phyloP scores from a whole-genome alignment of 176 grass and related monocot genomes.

The Raddia guianensis region DNA sequence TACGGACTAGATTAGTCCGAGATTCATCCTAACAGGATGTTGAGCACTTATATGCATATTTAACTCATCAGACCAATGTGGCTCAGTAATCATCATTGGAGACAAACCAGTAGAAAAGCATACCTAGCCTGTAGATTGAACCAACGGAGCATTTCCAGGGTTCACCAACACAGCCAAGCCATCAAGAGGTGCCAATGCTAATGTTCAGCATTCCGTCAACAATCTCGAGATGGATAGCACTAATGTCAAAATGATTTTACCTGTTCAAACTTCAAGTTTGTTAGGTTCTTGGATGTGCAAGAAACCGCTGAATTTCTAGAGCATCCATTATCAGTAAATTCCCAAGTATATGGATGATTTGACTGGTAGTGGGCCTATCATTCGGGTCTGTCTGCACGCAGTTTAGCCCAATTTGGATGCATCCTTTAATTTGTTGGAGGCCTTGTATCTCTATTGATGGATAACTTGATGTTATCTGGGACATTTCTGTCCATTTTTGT shows the following conservation, averaged over 20 bases:
- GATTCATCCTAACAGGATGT: too few relatives aligned
- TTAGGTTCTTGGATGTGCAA: background rate
- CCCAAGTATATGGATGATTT: background rate
- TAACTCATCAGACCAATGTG: too few relatives aligned
- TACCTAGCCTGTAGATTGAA: background rate
- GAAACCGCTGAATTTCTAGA: background rate
- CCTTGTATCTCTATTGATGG: background rate
- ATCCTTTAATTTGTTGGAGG: background rate
- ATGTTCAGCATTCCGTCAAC: background rate
- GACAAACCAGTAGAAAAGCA: background rate
- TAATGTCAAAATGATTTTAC: background rate
- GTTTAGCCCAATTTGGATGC: background rate
- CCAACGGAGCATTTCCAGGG: background rate
- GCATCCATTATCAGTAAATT: background rate
- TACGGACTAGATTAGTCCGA: too few relatives aligned
- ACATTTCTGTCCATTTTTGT: background rate
- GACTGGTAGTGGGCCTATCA: background rate
- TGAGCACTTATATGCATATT: too few relatives aligned
- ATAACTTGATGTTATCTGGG: background rate
- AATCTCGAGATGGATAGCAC: background rate
- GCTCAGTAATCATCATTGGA: too few relatives aligned
- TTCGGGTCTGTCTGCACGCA: background rate
- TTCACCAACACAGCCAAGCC: background rate
- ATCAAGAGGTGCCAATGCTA: background rate
- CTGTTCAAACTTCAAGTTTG: background rate